phyloP scores from a whole-genome alignment of 768 basidiomycete species.

The Terana coerulea region DNA sequence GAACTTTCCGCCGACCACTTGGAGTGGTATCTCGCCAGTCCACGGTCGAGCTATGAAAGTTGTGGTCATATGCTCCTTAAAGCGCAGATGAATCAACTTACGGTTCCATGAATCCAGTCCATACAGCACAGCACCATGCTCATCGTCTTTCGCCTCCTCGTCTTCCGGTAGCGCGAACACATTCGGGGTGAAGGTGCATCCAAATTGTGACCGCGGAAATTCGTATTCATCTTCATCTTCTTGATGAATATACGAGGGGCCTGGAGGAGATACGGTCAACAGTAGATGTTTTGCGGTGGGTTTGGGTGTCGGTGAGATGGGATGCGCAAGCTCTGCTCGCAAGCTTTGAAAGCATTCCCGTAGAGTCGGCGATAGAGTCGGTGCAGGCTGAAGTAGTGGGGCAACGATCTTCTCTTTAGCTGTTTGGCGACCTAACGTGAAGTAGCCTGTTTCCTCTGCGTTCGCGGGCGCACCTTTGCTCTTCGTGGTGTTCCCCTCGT shows the following conservation, averaged over 20 bases:
- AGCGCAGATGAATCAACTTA: conserved; percentile 25
- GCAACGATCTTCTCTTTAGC: not conserved
- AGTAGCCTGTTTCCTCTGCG: not conserved
- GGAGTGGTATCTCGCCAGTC: conserved; percentile 23
- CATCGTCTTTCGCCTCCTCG: conserved; percentile 13
- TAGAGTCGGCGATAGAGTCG: not conserved
- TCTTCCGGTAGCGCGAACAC: conserved; percentile 31
- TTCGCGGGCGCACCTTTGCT: conserved; percentile 8
- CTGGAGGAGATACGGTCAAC: conserved; percentile 43
- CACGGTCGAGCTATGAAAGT: not conserved
- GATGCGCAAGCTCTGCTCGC: conserved; percentile 25
- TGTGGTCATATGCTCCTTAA: not conserved
- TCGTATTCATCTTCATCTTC: conserved; percentile 38
- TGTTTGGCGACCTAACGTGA: not conserved
- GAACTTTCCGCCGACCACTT: conserved; percentile 62
- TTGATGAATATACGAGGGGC: not conserved
- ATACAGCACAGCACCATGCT: conserved; percentile 35
- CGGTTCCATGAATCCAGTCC: conserved; percentile 52
- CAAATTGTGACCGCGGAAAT: conserved; percentile 32
- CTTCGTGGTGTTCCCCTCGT: conserved; percentile 15
- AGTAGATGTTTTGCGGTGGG: conserved; percentile 44
- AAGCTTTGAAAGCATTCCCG: conserved; percentile 19
- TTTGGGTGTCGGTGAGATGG: conserved; percentile 24
- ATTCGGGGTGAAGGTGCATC: conserved; percentile 43
- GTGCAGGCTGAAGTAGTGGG: not conserved